Evolutionary conservation across 305 asterid species (phyloP), one percentile per base, ranked within the genome.

Genomic region (Plantago lanceolata): DNA sequence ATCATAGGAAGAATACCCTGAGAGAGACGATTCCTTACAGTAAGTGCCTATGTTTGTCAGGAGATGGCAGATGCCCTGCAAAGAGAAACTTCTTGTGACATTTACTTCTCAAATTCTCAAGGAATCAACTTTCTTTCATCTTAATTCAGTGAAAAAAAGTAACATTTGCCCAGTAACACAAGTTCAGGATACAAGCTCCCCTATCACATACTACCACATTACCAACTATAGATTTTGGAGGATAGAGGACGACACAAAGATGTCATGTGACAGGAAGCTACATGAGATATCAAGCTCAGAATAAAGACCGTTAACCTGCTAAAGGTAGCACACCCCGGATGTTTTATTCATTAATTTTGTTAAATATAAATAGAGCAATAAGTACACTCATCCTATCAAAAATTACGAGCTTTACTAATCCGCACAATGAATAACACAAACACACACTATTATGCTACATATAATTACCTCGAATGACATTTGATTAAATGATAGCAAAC

Each of bases 1-100:
- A 70, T 83, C 89, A 45, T 77, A 81, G 4, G 84, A 82, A 67
- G 84, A 82, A 75, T 80, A 74, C 50, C 76, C 78, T 49, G 88
- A 80, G 74, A 78, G 66, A 50, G 86, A 6, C 11, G 43, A 78
- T 45, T 86, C 93, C 78, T 85, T 89, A 73, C 81, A 74, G 73
- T 92, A 92, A 59, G 77, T 66, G 77, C 75, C 88, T 56, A 89
- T 63, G 85, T 76, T 89, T 69, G 93, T 81, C 66, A 85, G 73
- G 58, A 92, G 94, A 71, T 87, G 96, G 77, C 95, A 89, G 54
- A 87, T 78, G 40, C 85, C 93, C 97, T 91, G 86, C 79, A 78
- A 72, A 37, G 20, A 55, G 43, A 48, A 57, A 26, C 64, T 26
- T 66, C 45, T 61, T 17, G 7, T 64, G 44, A 69, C 65, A 44